Evolutionary conservation across 2,329 filamentous ascomycete species (phyloP), one percentile per base, ranked within the genome.

Genomic region (Ophiostoma ips): DNA sequence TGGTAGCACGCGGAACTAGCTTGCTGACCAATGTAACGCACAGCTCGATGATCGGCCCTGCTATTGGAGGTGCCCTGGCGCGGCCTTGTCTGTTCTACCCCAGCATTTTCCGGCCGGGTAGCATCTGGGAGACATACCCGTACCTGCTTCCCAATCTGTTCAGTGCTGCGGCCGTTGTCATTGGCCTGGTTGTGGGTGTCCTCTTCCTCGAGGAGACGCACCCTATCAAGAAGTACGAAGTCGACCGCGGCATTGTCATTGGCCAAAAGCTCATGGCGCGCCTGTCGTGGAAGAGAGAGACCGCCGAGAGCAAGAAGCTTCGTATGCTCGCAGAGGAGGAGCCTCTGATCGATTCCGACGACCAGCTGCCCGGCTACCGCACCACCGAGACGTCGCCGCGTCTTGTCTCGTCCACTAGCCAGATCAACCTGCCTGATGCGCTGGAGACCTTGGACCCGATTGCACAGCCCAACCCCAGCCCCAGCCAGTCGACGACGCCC

Each of bases 201-300:
- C 67, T 95, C 18, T 95, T 95, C 61, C 72, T 98, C 50, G 88
- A 98, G 63, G 92, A 98, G 68, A 96, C 92, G 1, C 92, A 98
- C 62, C 76, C 81, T 46, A 80, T 85, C 63, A 84, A 84, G 70
- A 94, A 85, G 68, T 66, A 80, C 57, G 74, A 81, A 51, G 78
- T 77, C 41, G 92, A 98, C 64, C 71, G 76, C 34, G 89, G 90
- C 5, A 66, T 84, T 13, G 84, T 90, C 61, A 61, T 87, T 19
- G 90, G 92, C 52, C 74, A 81, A 59, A 84, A 80, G 71, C 69
- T 96, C 35, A 55, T 79, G 16, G 66, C 66, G 5, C 64, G 70
- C 48, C 58, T 76, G 11, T 59, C 63, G 1, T 56, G 64, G 44
- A 64, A 63, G 15, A 51, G 50, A 5, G 18, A 48, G 19, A n/a